Base-by-base conservation (phyloP, 306 rosid species). In the Dryas drummondii region DNA sequence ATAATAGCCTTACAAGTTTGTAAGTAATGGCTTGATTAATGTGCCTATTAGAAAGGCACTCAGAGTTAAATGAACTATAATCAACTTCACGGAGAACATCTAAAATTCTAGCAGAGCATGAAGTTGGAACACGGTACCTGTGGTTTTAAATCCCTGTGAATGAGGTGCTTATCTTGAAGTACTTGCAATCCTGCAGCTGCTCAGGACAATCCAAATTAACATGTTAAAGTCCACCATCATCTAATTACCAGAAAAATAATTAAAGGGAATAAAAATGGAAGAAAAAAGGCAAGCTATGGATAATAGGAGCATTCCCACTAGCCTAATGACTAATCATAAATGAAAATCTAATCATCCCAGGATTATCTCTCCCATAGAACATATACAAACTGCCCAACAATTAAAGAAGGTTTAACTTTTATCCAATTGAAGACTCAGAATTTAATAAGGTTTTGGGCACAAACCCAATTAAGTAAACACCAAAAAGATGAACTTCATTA, bases 121-220 rank as follows among this genome's bases (percentile, higher is more conserved):
- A 19, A 10, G 37, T 32, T 32, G 37, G 37, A 53, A 42, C 41
- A 74, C 65, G 62, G 62, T 84, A 94, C 99, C 99, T 90, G 98
- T 11, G 99, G 99, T 74, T 96, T 96, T 53, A 96, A 85, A 90
- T 96, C 99, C 72, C 99, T 86, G 77, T 96, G 99, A 80, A 96
- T 96, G 78, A 96, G 97, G 73, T 90, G 86, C 72, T 90, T 87
- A 76, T 89, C 96, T 79, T 96, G 98, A 82, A 92, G 99, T 53
- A 90, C 90, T 81, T 85, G 88, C 88, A 92, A 77, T 66, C 99
- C 99, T 15, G 84, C 76, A 58, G 96, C 98, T 96, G 88, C 80
- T 84, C 71, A 85, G 44, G 65, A 71, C 75, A 80, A 76, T 26
- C 70, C 76, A 73, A 64, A 79, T 74, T 65, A 68, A 64, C 80